Conservation (phyloP, 1,139 yeast species). For the Lodderomyces metapsilosis region DNA sequence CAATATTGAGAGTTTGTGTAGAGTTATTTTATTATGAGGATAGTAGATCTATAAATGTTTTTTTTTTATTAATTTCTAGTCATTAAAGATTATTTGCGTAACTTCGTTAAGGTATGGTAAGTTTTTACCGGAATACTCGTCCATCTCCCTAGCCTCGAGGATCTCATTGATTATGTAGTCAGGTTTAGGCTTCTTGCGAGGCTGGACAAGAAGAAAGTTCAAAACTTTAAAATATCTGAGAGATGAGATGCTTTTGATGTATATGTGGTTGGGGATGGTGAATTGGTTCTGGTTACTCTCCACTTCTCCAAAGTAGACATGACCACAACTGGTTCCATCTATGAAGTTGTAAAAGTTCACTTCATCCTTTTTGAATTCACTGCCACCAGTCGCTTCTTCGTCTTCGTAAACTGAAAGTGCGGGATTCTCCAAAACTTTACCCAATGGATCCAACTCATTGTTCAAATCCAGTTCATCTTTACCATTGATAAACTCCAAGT, state of each 20-base stretch:
- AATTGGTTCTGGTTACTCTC: constrained; percentile 5
- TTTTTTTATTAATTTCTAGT: constrained; percentile 7
- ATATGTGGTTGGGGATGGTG: constrained; percentile 7
- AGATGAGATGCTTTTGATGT: constrained; percentile 17
- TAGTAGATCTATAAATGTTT: constrained; percentile 3
- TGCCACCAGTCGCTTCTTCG: constrained; percentile 8
- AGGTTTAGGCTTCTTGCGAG: neutral
- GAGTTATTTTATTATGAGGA: neutral
- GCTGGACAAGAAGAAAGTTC: constrained; percentile 8
- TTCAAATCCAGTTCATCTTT: neutral
- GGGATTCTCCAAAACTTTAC: constrained; percentile 6
- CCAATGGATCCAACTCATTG: constrained; percentile 2
- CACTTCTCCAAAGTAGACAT: constrained; percentile 5
- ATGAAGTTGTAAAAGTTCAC: constrained; percentile 5
- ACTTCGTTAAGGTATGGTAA: neutral
- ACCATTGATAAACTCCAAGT: neutral
- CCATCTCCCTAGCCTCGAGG: neutral
- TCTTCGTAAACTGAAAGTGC: constrained; percentile 7
- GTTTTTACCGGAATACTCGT: neutral
- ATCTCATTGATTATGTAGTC: neutral
- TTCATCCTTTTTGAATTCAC: constrained; percentile 7
- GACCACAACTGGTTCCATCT: constrained; percentile 2
- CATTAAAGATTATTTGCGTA: neutral
- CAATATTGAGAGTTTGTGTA: constrained; percentile 10
- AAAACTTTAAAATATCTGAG: constrained; percentile 15